phyloP scores from a whole-genome alignment of 352 stramenopile species.

The Phytophthora lateralis region DNA sequence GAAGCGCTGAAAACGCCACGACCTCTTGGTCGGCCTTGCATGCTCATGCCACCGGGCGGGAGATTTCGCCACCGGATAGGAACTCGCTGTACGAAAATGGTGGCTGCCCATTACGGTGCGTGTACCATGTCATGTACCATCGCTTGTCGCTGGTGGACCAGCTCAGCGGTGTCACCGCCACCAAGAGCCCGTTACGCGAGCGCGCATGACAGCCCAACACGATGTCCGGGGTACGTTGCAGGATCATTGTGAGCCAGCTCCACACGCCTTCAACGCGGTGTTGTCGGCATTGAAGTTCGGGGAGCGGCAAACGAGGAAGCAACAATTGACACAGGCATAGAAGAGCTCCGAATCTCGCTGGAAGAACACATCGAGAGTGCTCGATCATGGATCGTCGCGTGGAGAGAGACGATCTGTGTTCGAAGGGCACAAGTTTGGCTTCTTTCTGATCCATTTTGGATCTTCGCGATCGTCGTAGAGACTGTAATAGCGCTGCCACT shows the following conservation, averaged over 20 bases:
- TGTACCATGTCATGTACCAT: slow-evolving; percentile 1
- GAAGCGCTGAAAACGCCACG: not conserved
- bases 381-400: slow-evolving; percentile 9
- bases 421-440: too few species aligned
- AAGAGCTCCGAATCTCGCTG: slow-evolving; percentile 6
- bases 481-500: not conserved
- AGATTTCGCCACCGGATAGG: slow-evolving; percentile 1
- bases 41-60: not conserved
- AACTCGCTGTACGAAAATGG: not conserved
- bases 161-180: slow-evolving; percentile 5
- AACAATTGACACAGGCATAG: slow-evolving; percentile 30
- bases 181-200: not conserved
- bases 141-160: slow-evolving; percentile 19
- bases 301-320: slow-evolving; percentile 9
- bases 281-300: slow-evolving; percentile 24
- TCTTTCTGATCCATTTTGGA: not conserved
- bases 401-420: not conserved
- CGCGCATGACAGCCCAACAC: not conserved
- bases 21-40: not conserved
- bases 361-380: slow-evolving; percentile 11
- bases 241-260: not conserved
- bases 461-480: not conserved
- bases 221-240: not conserved
- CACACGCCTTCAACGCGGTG: slow-evolving; percentile 3
- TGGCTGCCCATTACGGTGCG: slow-evolving; percentile 12